Conservation (phyloP, 116 monocot species). For the Posidonia oceanica region DNA sequence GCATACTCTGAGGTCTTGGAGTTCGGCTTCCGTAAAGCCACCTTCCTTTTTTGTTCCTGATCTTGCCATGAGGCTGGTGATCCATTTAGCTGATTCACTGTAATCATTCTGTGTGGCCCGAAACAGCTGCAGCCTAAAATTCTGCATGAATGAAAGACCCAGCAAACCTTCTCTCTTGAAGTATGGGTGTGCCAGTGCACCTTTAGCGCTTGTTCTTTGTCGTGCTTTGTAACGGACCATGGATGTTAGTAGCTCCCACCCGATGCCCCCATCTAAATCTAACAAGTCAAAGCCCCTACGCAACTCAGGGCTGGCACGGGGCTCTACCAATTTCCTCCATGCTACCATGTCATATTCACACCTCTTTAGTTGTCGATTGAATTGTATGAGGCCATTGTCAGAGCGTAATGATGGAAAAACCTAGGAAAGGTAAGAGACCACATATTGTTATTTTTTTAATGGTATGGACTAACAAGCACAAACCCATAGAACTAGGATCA, state of each 20-base stretch:
- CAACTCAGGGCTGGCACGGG: conserved; percentile 63
- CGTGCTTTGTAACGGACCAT: conserved; percentile 93
- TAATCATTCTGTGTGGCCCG: conserved; percentile 92
- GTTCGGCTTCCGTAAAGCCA: conserved; percentile 90
- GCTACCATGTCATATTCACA: conserved; percentile 58
- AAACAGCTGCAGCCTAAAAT: conserved; percentile 61
- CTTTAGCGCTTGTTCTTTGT: conserved; percentile 79
- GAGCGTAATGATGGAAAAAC: conserved; percentile 69
- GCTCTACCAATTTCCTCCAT: conserved; percentile 71
- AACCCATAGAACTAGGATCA: neutral
- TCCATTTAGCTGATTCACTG: conserved; percentile 79
- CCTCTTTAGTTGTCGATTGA: conserved; percentile 89
- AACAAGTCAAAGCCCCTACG: conserved; percentile 71
- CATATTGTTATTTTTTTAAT: neutral
- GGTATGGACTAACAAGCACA: neutral
- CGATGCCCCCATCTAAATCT: conserved; percentile 71
- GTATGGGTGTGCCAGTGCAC: conserved; percentile 86
- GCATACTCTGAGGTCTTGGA: conserved; percentile 68
- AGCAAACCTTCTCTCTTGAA: conserved; percentile 76
- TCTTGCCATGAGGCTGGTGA: conserved; percentile 70
- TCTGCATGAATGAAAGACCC: conserved; percentile 85
- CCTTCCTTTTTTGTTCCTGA: conserved; percentile 67
- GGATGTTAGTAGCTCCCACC: conserved; percentile 89
- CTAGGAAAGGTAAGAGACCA: conserved; percentile 15
- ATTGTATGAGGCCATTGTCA: conserved; percentile 77